phyloP scores from a whole-genome alignment of 768 basidiomycete genomes.

The Tulasnella sp. region DNA sequence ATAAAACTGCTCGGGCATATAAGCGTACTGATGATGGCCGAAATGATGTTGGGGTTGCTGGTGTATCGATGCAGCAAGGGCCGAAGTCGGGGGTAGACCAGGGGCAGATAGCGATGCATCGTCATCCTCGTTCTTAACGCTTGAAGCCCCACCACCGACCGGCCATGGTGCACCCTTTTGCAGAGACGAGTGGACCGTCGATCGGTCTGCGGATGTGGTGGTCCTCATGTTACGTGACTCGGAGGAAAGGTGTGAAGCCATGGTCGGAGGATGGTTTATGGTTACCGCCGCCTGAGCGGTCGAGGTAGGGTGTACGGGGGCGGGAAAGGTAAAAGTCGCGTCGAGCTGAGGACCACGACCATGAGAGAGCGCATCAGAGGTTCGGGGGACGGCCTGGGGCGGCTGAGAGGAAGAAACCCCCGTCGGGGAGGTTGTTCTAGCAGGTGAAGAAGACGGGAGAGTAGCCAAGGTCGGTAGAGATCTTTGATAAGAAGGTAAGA shows the following conservation, averaged over 20 bases:
- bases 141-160: not conserved
- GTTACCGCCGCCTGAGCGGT: not conserved
- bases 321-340: not conserved
- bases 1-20: not conserved
- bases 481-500: slow-evolving; percentile 9
- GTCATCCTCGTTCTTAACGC: slow-evolving; percentile 7
- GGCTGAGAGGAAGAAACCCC: not conserved
- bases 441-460: not conserved
- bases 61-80: not conserved
- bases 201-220: slow-evolving; percentile 8
- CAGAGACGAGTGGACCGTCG: slow-evolving; percentile 1
- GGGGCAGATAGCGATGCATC: not conserved
- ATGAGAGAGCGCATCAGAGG: not conserved
- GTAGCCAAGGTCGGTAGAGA: slow-evolving; percentile 4
- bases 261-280: not conserved
- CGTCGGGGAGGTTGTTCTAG: not conserved
- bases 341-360: not conserved
- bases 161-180: not conserved
- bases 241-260: not conserved
- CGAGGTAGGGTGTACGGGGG: not conserved
- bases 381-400: not conserved
- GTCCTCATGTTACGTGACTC: not conserved
- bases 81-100: slow-evolving; percentile 1
- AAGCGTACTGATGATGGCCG: not conserved
- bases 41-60: not conserved